Evolutionary conservation across 2,329 filamentous ascomycete genomes (phyloP), one percentile per base, ranked within the genome.

Genomic region (Colletotrichum magnum): DNA sequence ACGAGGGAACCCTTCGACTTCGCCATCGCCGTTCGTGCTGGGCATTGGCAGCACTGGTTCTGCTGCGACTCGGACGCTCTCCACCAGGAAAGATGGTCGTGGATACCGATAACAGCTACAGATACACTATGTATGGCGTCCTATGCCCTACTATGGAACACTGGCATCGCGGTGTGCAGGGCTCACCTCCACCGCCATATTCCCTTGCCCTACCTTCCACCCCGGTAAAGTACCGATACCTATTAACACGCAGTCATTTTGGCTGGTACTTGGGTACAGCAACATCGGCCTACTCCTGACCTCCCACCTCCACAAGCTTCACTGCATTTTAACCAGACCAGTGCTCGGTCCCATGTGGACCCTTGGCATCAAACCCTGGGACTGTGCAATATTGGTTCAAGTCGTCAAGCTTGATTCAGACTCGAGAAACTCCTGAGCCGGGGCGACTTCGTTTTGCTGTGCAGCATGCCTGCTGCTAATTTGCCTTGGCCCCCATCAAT

Each of bases 31-130:
- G 21, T n/a, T 43, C 13, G 41, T 2, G 16, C 41, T 43, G 41
- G 41, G 41, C 41, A 43, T 13, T 43, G 41, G 13, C 41, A 43
- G 41, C 16, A 16, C 57, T 48, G 39, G 26, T 48, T 48, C 50
- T 48, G 50, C 39, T 18, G 43, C 63, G 58, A 61, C 57, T 66
- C 63, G 48, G 58, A 41, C 57, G 6, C 32, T 43, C 57, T 61
- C 63, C 63, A 66, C 41, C 13, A 7, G n/a, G 18, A 16, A 24
- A 47, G 18, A 47, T 65, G 47, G 62, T 45, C 18, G 28, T 43
- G 6, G 56, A 54, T 36, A 36, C 32, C 32, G 9, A 12, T 36
- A 36, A 10, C 32, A 10, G 32, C 32, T 36, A 36, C 32, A 36
- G 32, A 2, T 36, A 36, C 32, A 32, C 32, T 32, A 32, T 9